Base-by-base conservation (phyloP, 805 yeast species). In the Ogataea pini region DNA sequence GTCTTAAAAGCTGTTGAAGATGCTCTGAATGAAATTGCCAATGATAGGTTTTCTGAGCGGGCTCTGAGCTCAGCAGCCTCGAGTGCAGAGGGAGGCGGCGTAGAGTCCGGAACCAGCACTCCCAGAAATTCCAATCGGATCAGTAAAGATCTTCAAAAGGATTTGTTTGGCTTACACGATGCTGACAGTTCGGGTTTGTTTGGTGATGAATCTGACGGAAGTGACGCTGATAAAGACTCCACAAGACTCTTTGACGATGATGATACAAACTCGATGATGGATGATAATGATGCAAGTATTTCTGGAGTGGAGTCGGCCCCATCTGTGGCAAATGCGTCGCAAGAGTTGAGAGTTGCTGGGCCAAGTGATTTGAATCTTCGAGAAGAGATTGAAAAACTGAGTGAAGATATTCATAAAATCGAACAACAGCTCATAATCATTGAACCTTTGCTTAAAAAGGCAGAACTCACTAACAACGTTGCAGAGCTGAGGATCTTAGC, bases 381-480 rank as follows among this genome's bases (percentile, higher is more conserved):
- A 2, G 88, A 84, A 48, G 87, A 85, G 47, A 87, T 91, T 37
- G 71, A 71, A 2, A 75, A 72, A n/a, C 63, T 90, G 13, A 71
- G 77, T 2, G 63, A 71, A 1, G 87, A 83, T 12, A 79, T 89
- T 6, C 80, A 75, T 20, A 76, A 74, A 44, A 67, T 87, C 20
- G 72, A 75, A 31, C 78, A 79, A 48, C 96, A 91, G 61, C 69
- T 80, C 34, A 72, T 72, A 4, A 79, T 91, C 19, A 65, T 92
- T 33, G 79, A 77, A 12, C 85, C 92, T 4, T 70, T 92, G 39
- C 64, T 89, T 33, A 72, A 75, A 38, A 92, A 92, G 61, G 96
- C 97, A 0, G 96, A 89, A 58, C 69, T 92, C 27, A 89, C 95
- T 0, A 86, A 89, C 62, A 87, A 87, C 62, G 67, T 77, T 5